Conservation (phyloP, 805 yeast species). For the Cyberlindnera mycetangii region DNA sequence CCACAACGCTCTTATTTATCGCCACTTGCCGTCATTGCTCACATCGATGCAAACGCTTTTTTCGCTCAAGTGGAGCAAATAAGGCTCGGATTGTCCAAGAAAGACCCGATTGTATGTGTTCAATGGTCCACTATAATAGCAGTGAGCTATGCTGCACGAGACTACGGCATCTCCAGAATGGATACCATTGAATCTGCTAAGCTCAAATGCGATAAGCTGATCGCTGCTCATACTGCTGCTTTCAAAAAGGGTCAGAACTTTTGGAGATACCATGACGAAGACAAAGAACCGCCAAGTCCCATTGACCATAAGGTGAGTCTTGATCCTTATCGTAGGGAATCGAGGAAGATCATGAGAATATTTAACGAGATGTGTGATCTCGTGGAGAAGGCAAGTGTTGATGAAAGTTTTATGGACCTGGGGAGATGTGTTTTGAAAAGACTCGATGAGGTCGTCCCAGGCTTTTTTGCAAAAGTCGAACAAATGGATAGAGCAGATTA, state of each 20-base stretch:
- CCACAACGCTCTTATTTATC: slow-evolving; percentile 49
- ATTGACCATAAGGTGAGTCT: slow-evolving; percentile 76
- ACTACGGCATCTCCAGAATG: slow-evolving; percentile 77
- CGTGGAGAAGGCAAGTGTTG: slow-evolving; percentile 94
- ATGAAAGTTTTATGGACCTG: slow-evolving; percentile 85
- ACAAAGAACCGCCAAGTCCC: slow-evolving; percentile 52
- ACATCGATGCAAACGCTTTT: slow-evolving; percentile 91
- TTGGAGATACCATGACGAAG: slow-evolving; percentile 68
- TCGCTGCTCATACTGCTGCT: slow-evolving; percentile 90
- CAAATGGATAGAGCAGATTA: slow-evolving; percentile 21
- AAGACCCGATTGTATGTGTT: slow-evolving; percentile 88
- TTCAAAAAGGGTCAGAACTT: slow-evolving; percentile 80
- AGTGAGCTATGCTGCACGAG: slow-evolving; percentile 85
- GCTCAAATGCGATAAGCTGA: slow-evolving; percentile 69
- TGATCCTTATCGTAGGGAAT: slow-evolving; percentile 88
- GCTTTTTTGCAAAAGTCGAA: slow-evolving; percentile 28
- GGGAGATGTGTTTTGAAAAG: slow-evolving; percentile 57
- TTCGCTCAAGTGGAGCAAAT: slow-evolving; percentile 92
- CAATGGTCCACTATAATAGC: slow-evolving; percentile 94
- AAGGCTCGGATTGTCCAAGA: slow-evolving; percentile 57
- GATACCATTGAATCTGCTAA: slow-evolving; percentile 66
- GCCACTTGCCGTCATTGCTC: slow-evolving; percentile 76
- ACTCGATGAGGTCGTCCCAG: slow-evolving; percentile 47
- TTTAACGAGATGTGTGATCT: slow-evolving; percentile 58
- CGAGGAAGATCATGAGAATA: slow-evolving; percentile 70